Evolutionary conservation across 805 yeast species (phyloP).

Genomic region (Priceomyces carsonii): DNA sequence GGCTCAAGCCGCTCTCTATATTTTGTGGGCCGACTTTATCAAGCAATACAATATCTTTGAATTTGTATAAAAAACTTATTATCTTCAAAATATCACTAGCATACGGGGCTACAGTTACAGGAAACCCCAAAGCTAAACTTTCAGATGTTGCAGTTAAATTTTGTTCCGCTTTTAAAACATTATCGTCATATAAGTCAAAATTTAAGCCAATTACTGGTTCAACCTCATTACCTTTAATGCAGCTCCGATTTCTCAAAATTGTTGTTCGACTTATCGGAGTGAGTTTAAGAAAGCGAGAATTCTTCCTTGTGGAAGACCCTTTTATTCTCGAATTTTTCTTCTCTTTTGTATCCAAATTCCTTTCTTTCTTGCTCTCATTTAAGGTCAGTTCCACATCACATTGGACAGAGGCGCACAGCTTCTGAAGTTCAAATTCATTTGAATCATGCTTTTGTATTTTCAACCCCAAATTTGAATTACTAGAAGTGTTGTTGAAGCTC

Average conservation of each 20-base stretch:
- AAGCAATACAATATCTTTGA: conserved; percentile 23
- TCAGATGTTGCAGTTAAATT: conserved; percentile 18
- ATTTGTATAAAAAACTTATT: conserved; percentile 32
- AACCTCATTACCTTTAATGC: not conserved
- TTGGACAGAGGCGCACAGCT: too few species aligned
- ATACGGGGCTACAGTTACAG: conserved; percentile 22
- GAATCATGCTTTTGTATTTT: too few species aligned
- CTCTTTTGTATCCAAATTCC: too few species aligned
- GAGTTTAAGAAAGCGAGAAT: too few species aligned
- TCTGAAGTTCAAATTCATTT: too few species aligned
- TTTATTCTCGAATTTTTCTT: too few species aligned
- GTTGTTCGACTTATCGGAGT: conserved; percentile 28
- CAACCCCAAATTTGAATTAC: too few species aligned
- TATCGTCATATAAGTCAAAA: conserved; percentile 41
- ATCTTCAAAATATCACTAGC: conserved; percentile 36
- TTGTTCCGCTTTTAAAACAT: conserved; percentile 20
- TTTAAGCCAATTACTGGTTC: conserved; percentile 39
- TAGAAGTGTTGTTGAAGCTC: too few species aligned
- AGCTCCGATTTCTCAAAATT: conserved; percentile 21
- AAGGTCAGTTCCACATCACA: too few species aligned
- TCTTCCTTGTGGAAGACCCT: too few species aligned
- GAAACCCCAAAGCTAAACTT: conserved; percentile 36
- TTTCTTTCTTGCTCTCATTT: too few species aligned
- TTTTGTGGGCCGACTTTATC: conserved; percentile 36
- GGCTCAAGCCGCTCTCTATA: conserved; percentile 36